Conservation (phyloP, 2,329 filamentous ascomycete genomes). For the Arachnopeziza araneosa region DNA sequence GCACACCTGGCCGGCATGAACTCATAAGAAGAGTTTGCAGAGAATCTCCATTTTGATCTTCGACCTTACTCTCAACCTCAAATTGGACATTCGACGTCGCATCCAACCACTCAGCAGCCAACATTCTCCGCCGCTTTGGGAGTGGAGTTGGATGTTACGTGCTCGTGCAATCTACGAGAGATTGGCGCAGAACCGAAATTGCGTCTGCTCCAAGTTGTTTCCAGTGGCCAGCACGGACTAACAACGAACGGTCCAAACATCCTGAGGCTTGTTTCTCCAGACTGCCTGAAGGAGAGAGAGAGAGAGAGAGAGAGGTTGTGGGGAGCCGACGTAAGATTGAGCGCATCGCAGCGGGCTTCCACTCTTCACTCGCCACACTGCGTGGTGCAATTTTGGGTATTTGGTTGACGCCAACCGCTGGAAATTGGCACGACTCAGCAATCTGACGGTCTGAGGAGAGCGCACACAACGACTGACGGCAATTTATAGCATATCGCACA, state of each 20-base stretch:
- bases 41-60: not conserved
- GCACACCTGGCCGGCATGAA: not conserved
- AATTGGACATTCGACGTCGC: not conserved
- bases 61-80: not conserved
- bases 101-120: not conserved
- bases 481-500: no score
- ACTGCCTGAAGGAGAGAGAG: not conserved
- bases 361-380: not conserved
- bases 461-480: no score
- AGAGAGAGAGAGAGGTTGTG: not conserved
- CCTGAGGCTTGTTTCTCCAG: not conserved
- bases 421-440: not conserved
- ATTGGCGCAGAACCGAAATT: conserved; percentile 21
- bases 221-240: conserved; percentile 5
- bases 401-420: not conserved
- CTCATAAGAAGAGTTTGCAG: not conserved
- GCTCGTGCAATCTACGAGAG: conserved; percentile 12
- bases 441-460: no score
- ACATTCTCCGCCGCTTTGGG: not conserved
- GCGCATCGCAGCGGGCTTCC: not conserved
- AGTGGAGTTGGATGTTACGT: conserved; percentile 12
- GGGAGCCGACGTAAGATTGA: not conserved
- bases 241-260: not conserved
- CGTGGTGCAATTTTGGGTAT: not conserved
- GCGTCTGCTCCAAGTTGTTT: conserved; percentile 4